Evolutionary conservation across 2,329 filamentous ascomycete genomes (phyloP).

Genomic region (Sporothrix variecibatus): DNA sequence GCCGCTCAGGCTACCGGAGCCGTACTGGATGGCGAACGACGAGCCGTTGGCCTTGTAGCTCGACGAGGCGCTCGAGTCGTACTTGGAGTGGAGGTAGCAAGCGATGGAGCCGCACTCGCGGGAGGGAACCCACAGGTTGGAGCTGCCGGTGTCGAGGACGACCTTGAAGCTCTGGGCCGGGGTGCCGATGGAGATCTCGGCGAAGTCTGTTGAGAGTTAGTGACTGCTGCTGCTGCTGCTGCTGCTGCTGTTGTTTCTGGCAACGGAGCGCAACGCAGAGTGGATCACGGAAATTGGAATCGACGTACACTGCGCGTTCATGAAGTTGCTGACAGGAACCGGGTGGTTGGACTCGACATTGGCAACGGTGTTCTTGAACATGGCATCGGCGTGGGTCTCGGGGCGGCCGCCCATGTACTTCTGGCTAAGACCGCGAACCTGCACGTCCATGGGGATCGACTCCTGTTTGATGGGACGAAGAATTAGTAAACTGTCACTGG

Average conservation of each 20-base stretch:
- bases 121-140: slow-evolving; percentile 98
- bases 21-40: slow-evolving; percentile 90
- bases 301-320: slow-evolving; percentile 93
- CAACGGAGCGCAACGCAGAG: too few species aligned
- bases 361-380: slow-evolving; percentile 75
- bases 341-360: slow-evolving; percentile 69
- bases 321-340: slow-evolving; percentile 92
- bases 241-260: not conserved
- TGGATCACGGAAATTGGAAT: not conserved
- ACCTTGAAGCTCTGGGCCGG: slow-evolving; percentile 98
- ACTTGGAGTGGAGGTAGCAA: slow-evolving; percentile 96
- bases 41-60: slow-evolving; percentile 94
- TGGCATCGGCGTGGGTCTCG: slow-evolving; percentile 67
- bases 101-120: slow-evolving; percentile 89
- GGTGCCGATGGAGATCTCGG: slow-evolving; percentile 88
- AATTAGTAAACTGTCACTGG: slow-evolving; percentile 7
- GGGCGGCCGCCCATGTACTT: slow-evolving; percentile 92
- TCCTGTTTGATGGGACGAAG: slow-evolving; percentile 52
- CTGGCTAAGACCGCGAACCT: slow-evolving; percentile 81
- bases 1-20: slow-evolving; percentile 89
- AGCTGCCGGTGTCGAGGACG: slow-evolving; percentile 96
- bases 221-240: not conserved
- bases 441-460: slow-evolving; percentile 74
- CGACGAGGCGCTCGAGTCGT: slow-evolving; percentile 85
- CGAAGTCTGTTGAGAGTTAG: slow-evolving; percentile 70